Conservation (phyloP, 345 rosid genomes). For the Syzygium aromaticum region DNA sequence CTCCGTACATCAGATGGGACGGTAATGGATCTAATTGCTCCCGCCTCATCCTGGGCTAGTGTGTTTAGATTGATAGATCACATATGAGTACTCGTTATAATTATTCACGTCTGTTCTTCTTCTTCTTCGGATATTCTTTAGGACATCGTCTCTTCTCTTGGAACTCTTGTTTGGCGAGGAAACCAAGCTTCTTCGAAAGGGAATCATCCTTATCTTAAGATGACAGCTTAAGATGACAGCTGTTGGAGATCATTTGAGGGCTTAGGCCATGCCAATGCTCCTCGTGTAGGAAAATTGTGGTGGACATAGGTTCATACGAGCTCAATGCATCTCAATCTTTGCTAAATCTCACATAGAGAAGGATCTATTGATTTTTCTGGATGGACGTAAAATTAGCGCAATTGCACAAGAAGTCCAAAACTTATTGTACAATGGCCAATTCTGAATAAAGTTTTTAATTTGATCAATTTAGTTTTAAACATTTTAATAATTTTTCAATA, state of each 20-base stretch:
- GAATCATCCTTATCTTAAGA: neutral
- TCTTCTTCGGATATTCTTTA: neutral
- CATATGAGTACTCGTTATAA: neutral
- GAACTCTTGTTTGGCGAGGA: neutral
- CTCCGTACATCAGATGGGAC: no score
- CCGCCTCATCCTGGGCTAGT: no score
- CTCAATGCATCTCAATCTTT: neutral
- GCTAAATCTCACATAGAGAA: neutral
- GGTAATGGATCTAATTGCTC: no score
- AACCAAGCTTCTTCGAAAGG: neutral
- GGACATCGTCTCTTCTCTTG: neutral
- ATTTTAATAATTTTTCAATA: neutral
- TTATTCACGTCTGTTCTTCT: neutral
- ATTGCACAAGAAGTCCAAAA: neutral
- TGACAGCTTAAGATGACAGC: neutral
- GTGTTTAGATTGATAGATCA: neutral
- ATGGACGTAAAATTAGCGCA: neutral
- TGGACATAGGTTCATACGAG: neutral
- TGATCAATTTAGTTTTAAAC: neutral
- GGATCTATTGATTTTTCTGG: neutral
- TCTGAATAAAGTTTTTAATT: neutral
- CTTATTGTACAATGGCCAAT: rapidly evolving
- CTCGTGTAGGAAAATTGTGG: neutral
- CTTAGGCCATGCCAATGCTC: neutral
- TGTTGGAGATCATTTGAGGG: neutral